Evolutionary conservation across 495 filamentous ascomycete species (phyloP), one percentile per base, ranked within the genome.

Genomic region (Aspergillus heteromorphus): DNA sequence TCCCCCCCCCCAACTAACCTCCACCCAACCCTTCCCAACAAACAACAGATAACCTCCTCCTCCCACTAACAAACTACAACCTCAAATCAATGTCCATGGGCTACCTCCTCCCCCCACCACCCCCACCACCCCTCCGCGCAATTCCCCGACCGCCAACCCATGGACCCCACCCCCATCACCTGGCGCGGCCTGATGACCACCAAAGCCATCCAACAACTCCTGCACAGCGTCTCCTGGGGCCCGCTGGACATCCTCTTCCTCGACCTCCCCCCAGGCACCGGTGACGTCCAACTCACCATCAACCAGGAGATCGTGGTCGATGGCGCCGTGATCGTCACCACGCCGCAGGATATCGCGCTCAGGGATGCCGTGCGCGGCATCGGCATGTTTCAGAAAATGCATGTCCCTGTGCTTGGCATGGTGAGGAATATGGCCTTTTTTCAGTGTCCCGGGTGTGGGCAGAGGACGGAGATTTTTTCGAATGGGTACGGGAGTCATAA

Each of bases 21-120:
- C 6, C 9, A 23, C 16, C 29, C 6, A 30, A 34, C 8, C 40
- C 19, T 59, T 45, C 45, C 43, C 48, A 55, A 53, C 43, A 9
- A 31, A 21, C 21, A 45, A 38, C 64, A 88, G 86, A 86, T 54
- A 88, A 95, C 67, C 87, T 87, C 59, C 78, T 99, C 7, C 50
- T 97, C 19, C 95, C 95, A 0, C 71, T 97, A 20, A 87, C 86
- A n/a, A 96, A 93, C 65, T 97, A 97, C 73, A 95, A 92, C 51
- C 80, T 99, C 54, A 92, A 95, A 69, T 92, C 88, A 38, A 97
- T 97, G 93, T 96, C 90, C 2, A 96, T 99, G 87, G 95, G 95
- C 43, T 97, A 96, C 61, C 81, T 97, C 10, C 82, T 95, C 13
- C 75, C 75, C 42, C 29, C 29, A 50, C 62, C 54, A 40, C 65